Evolutionary conservation across 2,329 filamentous ascomycete genomes (phyloP).

Genomic region (Penicillium paneum): DNA sequence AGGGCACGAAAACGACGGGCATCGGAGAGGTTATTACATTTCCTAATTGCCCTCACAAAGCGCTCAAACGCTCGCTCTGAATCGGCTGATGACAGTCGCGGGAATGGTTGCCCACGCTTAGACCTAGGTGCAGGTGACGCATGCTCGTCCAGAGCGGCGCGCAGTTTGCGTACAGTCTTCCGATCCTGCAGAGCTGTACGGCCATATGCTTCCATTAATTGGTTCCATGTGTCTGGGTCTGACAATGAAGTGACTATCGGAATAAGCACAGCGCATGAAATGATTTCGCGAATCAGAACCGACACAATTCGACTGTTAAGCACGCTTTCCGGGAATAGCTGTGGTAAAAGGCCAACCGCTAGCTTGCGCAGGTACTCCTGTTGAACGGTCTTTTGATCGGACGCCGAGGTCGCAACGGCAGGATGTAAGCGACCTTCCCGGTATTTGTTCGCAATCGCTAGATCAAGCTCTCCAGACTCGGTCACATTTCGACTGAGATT

Average conservation of each 20-base stretch:
- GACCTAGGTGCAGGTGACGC: constrained; percentile 73
- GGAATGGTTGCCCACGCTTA: constrained; percentile 66
- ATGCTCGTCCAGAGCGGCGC: constrained; percentile 90
- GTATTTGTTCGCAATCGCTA: constrained; percentile 94
- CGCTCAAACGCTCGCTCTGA: constrained; percentile 91
- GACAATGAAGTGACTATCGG: constrained; percentile 76
- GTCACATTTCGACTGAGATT: constrained; percentile 87
- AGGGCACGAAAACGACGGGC: constrained; percentile 89
- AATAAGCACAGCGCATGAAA: constrained; percentile 85
- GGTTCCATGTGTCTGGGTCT: constrained; percentile 97
- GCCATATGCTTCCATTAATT: constrained; percentile 85
- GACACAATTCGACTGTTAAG: constrained; percentile 76
- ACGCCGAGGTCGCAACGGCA: constrained; percentile 76
- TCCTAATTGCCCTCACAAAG: constrained; percentile 84
- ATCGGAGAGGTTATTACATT: constrained; percentile 87
- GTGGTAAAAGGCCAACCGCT: constrained; percentile 68
- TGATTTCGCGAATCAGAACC: constrained; percentile 79
- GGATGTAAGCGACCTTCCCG: constrained; percentile 82
- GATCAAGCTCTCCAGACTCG: constrained; percentile 91
- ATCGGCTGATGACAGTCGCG: constrained; percentile 74
- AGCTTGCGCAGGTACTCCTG: constrained; percentile 82
- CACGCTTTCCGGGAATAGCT: constrained; percentile 69
- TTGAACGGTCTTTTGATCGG: constrained; percentile 78
- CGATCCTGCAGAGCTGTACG: constrained; percentile 87
- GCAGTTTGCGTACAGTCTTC: constrained; percentile 87